Evolutionary conservation across 2,329 filamentous ascomycete species (phyloP).

Genomic region (Colletotrichum godetiae): DNA sequence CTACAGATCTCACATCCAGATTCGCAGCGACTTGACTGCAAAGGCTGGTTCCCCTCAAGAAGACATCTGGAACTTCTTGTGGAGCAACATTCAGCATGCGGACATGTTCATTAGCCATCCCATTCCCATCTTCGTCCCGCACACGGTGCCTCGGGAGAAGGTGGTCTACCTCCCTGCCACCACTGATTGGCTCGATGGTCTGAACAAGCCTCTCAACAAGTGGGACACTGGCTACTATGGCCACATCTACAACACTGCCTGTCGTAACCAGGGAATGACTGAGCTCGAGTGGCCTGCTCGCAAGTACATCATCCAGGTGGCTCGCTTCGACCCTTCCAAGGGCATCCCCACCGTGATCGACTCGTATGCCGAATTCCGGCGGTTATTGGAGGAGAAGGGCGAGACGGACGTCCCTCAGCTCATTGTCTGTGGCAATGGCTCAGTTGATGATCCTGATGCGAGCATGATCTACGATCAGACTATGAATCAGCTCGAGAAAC

Average conservation of each 20-base stretch:
- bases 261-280: constrained; percentile 70
- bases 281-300: constrained; percentile 67
- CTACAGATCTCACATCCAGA: constrained; percentile 86
- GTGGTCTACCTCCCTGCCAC: constrained; percentile 83
- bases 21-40: constrained; percentile 78
- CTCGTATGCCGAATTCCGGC: constrained; percentile 79
- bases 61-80: constrained; percentile 81
- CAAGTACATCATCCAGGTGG: constrained; percentile 83
- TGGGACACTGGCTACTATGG: constrained; percentile 81
- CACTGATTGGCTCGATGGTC: constrained; percentile 85
- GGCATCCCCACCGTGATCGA: constrained; percentile 83
- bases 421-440: constrained; percentile 82
- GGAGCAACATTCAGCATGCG: constrained; percentile 75
- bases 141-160: constrained; percentile 71
- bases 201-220: constrained; percentile 79
- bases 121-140: constrained; percentile 79
- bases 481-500: constrained; percentile 72
- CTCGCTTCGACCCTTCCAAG: constrained; percentile 86
- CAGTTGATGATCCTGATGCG: constrained; percentile 84
- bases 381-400: constrained; percentile 64
- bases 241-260: constrained; percentile 76
- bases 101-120: constrained; percentile 88
- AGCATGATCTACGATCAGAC: constrained; percentile 78
- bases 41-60: constrained; percentile 73
- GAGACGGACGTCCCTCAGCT: constrained; percentile 73